Evolutionary conservation across 257 asterid genomes (phyloP), one percentile per base, ranked within the genome.

Genomic region (Parsonsia alboflavescens): DNA sequence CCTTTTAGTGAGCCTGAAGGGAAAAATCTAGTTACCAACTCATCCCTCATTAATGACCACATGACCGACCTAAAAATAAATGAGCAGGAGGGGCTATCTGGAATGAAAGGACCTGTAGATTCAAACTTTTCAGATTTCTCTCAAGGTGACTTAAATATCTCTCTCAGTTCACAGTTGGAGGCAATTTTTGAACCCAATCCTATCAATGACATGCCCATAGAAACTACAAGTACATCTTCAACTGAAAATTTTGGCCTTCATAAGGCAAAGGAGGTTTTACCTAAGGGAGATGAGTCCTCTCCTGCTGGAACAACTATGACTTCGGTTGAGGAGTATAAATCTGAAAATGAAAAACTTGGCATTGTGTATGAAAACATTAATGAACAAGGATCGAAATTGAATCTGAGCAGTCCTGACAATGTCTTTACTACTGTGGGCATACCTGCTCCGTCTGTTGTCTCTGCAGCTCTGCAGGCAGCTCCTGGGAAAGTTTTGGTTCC

Each of bases 401-500:
- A 80, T 81, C 82, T 85, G 73, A 75, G 73, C 28, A 84, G 70
- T 83, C 86, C 87, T 84, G 96, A 81, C 73, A 81, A 70, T 52
- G 71, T 73, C 76, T 90, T 89, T 85, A 79, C 90, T 75, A 85
- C 93, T 68, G 96, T 90, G 76, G 96, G 96, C 81, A 87, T 90
- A 82, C 99, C 99, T 80, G 99, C 99, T 83, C 98, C 98, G 66
- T 87, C 97, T 79, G 68, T 82, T 77, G 91, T 89, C 79, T 88
- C 96, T 83, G 88, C 90, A 79, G 86, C 96, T 83, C 84, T 89
- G 79, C 91, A 78, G 86, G 73, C 86, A 77, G 86, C 81, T 80
- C 90, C 94, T 8, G 98, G 98, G 59, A 95, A 88, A 86, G 91
- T 95, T 88, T 85, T 95, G 90, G 90, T 95, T 78, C 97, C 99